Evolutionary conservation across 2,329 filamentous ascomycete species (phyloP).

Genomic region (Paradendryphiella salina): DNA sequence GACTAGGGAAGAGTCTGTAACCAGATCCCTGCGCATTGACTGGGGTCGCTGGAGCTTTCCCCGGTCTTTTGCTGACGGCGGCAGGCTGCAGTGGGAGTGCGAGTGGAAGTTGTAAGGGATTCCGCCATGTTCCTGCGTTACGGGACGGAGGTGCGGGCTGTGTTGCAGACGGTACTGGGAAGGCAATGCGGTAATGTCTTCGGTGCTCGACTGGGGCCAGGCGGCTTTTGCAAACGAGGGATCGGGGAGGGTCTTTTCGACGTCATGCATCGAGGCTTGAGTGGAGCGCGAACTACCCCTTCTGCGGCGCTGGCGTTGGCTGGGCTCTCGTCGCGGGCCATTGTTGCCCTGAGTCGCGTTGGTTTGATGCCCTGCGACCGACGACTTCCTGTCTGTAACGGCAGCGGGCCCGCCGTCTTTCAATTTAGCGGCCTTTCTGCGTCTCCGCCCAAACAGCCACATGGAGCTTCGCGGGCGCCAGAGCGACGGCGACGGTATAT

Average conservation of each 20-base stretch:
- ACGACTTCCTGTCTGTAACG: slow-evolving; percentile 55
- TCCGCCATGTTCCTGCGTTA: slow-evolving; percentile 46
- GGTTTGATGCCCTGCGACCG: slow-evolving; percentile 31
- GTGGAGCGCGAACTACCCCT: slow-evolving; percentile 41
- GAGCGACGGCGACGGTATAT: slow-evolving; percentile 9
- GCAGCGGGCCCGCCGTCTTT: slow-evolving; percentile 49
- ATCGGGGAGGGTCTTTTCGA: slow-evolving; percentile 33
- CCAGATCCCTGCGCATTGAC: slow-evolving; percentile 61
- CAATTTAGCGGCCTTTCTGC: slow-evolving; percentile 64
- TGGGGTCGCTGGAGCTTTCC: slow-evolving; percentile 53
- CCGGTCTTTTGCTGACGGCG: slow-evolving; percentile 45
- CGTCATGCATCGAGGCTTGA: slow-evolving; percentile 34
- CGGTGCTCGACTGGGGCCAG: slow-evolving; percentile 40
- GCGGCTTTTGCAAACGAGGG: slow-evolving; percentile 12
- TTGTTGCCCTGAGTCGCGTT: slow-evolving; percentile 28
- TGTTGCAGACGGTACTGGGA: slow-evolving; percentile 46
- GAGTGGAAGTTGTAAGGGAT: slow-evolving; percentile 53
- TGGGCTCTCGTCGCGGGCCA: slow-evolving; percentile 31
- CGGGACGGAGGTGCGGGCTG: slow-evolving; percentile 55
- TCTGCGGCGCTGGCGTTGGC: slow-evolving; percentile 37
- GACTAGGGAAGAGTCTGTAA: slow-evolving; percentile 59
- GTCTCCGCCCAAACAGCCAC: slow-evolving; percentile 83
- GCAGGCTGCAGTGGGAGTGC: slow-evolving; percentile 43
- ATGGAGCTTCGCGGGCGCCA: slow-evolving; percentile 51
- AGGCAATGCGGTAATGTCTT: slow-evolving; percentile 55